Conservation (phyloP, 345 rosid species). For the Mallotus nudiflorus region DNA sequence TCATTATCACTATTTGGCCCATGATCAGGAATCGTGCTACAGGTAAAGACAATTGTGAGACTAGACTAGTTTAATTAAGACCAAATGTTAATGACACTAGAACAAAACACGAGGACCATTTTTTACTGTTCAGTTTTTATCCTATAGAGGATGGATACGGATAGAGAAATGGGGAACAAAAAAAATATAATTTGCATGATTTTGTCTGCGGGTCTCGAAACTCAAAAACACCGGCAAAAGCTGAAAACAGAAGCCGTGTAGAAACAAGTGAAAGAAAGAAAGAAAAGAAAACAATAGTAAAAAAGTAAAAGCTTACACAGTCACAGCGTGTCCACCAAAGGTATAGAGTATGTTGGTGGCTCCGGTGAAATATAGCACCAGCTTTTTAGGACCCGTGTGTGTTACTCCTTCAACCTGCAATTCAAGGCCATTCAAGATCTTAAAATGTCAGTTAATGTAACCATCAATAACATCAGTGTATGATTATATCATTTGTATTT, state of each 20-base stretch:
- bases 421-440: background rate
- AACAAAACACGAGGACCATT: background rate
- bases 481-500: no score
- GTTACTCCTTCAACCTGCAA: constrained; percentile 59
- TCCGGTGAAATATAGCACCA: constrained; percentile 96
- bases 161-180: constrained; percentile 10
- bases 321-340: constrained; percentile 98
- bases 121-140: constrained; percentile 25
- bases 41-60: constrained; percentile 19
- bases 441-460: constrained; percentile 5
- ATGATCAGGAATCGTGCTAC: constrained; percentile 25
- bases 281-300: background rate
- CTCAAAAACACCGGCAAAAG: constrained; percentile 74
- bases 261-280: constrained; percentile 33
- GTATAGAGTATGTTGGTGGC: constrained; percentile 98
- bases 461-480: background rate
- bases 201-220: constrained; percentile 47
- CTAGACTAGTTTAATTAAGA: constrained; percentile 7
- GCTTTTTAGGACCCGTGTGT: constrained; percentile 75
- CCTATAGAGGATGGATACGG: background rate
- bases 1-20: background rate
- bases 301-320: constrained; percentile 64
- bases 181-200: constrained; percentile 30
- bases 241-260: constrained; percentile 80
- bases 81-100: background rate